Conservation (phyloP, 352 stramenopile species). For the Lagenidium sp. region DNA sequence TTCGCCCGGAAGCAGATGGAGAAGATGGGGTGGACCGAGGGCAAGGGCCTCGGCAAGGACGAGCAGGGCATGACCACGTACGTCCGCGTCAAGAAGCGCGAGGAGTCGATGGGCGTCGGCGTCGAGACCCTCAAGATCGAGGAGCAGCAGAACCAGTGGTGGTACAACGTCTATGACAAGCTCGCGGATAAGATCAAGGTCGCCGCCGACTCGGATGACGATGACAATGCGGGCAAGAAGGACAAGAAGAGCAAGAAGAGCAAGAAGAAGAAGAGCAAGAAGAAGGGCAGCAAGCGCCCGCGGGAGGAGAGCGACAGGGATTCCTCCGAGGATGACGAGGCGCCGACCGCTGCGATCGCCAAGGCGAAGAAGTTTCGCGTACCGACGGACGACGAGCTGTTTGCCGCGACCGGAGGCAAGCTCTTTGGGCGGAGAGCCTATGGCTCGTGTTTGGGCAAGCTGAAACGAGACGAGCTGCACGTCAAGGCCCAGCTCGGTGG, state of each 20-base stretch:
- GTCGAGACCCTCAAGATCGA: slow-evolving; percentile 59
- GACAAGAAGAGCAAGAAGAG: slow-evolving; percentile 48
- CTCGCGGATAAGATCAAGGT: slow-evolving; percentile 85
- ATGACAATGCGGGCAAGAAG: slow-evolving; percentile 21
- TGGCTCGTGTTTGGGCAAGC: slow-evolving; percentile 78
- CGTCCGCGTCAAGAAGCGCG: slow-evolving; percentile 91
- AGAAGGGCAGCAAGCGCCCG: slow-evolving; percentile 28
- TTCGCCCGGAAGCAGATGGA: slow-evolving; percentile 87
- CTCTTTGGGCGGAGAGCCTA: slow-evolving; percentile 94
- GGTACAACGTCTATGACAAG: slow-evolving; percentile 85
- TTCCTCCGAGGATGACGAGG: slow-evolving; percentile 14
- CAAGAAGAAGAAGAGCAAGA: slow-evolving; percentile 27
- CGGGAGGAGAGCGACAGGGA: slow-evolving; percentile 13
- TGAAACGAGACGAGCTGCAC: slow-evolving; percentile 68
- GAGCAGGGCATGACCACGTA: slow-evolving; percentile 91
- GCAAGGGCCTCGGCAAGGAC: slow-evolving; percentile 94
- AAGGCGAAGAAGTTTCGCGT: slow-evolving; percentile 39
- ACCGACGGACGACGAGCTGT: slow-evolving; percentile 94
- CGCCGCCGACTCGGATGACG: slow-evolving; percentile 49
- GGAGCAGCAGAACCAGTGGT: slow-evolving; percentile 76
- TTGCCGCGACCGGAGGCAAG: slow-evolving; percentile 92
- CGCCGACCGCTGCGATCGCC: slow-evolving; percentile 11
- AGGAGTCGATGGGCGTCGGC: slow-evolving; percentile 90
- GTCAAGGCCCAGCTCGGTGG: slow-evolving; percentile 16
- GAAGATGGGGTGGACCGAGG: slow-evolving; percentile 95